phyloP scores from a whole-genome alignment of 495 filamentous ascomycete genomes.

The Mytilinidion resinicola region DNA sequence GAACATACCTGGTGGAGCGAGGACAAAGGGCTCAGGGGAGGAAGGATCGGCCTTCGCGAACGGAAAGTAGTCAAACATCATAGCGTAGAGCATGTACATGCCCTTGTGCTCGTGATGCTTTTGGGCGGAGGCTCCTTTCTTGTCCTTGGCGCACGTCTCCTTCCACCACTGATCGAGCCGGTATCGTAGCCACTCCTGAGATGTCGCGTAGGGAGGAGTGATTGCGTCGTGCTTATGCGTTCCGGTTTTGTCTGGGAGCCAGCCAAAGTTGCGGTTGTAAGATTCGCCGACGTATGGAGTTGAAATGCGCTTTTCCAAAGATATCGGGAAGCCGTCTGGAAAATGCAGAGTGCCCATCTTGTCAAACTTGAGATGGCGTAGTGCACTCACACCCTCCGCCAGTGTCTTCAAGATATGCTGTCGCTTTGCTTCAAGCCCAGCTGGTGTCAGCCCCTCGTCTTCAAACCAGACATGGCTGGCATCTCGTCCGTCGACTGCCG shows the following conservation, averaged over 20 bases:
- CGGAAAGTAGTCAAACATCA: slow-evolving; percentile 1
- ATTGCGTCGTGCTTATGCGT: not conserved
- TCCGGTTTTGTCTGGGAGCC: not conserved
- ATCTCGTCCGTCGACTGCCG: not conserved
- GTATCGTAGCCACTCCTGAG: not conserved
- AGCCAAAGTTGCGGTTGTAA: not conserved
- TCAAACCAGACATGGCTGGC: not conserved
- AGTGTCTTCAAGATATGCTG: not conserved
- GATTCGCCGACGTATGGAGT: not conserved
- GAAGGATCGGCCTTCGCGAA: not conserved
- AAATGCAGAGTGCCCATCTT: slow-evolving; percentile 1
- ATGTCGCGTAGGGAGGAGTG: not conserved
- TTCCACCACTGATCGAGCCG: not conserved
- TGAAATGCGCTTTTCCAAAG: not conserved
- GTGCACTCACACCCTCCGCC: not conserved
- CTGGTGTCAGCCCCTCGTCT: not conserved
- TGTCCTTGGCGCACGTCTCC: not conserved
- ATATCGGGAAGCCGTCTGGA: not conserved
- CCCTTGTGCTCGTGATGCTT: not conserved
- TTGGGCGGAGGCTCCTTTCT: not conserved
- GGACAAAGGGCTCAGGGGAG: not conserved
- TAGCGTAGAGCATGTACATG: slow-evolving; percentile 1
- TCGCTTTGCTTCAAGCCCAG: slow-evolving; percentile 1
- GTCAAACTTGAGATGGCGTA: not conserved
- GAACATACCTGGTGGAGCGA: not conserved